Evolutionary conservation across 106 monocot species (phyloP), one percentile per base, ranked within the genome.

Genomic region (Phalaenopsis equestris): DNA sequence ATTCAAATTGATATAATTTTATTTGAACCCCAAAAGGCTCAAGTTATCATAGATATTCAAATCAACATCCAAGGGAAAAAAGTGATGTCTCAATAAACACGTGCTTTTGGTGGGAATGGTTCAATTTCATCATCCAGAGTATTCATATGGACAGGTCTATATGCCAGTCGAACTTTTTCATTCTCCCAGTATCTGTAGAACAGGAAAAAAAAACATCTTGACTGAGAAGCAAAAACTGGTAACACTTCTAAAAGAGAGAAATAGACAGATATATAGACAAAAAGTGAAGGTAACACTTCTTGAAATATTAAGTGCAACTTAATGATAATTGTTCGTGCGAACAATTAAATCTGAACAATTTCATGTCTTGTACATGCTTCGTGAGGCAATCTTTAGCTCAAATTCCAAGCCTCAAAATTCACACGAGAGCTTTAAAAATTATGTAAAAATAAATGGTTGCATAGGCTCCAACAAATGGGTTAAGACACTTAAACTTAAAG

Each of bases 81-180:
- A 70, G 1, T 39, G 16, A 70, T 70, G 70, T 15, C 12, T 90
- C 78, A 98, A 79, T 98, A 98, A 72, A 98, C 97, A 83, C 97
- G 97, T 0, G 94, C 97, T 85, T 98, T 90, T 23, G 97, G 97
- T 79, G 97, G 97, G 86, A 98, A 94, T 19, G 97, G 57, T 79
- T 98, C 97, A 5, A 98, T 42, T 82, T 94, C 92, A 79, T 90
- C 88, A 83, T 98, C 94, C 80, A 98, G 65, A 16, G 97, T 92
- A 70, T 98, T 91, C 97, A 98, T 87, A 47, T 98, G 94, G 49
- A 98, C 97, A 55, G 94, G 98, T 86, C 98, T 84, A 64, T 94
- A 99, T 58, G 83, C 86, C 24, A 98, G 82, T 64, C 88, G 83
- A 74, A 93, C 92, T 76, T 90, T 98, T 70, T 77, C 98, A 75